Conservation (phyloP, 768 basidiomycete genomes). For the Tephrocybe sp. region DNA sequence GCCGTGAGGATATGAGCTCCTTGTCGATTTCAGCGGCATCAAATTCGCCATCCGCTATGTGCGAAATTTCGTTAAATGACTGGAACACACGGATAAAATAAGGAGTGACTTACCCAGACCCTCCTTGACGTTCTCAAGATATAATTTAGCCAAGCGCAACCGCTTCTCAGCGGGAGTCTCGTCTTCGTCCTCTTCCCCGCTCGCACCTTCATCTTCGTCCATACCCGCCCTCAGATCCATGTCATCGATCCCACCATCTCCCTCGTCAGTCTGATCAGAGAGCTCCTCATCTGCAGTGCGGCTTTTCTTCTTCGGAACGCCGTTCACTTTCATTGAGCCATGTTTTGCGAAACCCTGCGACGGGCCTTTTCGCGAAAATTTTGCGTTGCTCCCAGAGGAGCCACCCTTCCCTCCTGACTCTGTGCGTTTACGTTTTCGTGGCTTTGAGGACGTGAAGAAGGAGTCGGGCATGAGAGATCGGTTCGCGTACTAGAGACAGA, state of each 20-base stretch:
- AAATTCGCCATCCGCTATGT: constrained; percentile 81
- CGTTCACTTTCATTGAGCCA: constrained; percentile 24
- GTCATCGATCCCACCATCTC: constrained; percentile 60
- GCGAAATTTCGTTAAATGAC: background rate
- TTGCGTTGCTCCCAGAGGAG: constrained; percentile 21
- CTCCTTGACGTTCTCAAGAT: constrained; percentile 83
- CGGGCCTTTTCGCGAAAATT: constrained; percentile 27
- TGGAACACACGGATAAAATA: background rate
- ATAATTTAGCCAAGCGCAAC: constrained; percentile 85
- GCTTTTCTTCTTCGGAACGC: constrained; percentile 28
- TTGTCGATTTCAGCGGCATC: constrained; percentile 96
- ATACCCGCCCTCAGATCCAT: constrained; percentile 62
- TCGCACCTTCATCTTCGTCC: constrained; percentile 52
- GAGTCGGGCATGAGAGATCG: constrained; percentile 69
- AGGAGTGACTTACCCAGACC: constrained; percentile 57
- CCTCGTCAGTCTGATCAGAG: constrained; percentile 60
- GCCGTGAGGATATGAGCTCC: constrained; percentile 85
- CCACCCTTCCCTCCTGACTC: constrained; percentile 28
- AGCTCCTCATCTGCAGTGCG: constrained; percentile 60
- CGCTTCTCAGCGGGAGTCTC: constrained; percentile 96
- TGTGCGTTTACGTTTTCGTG: constrained; percentile 62
- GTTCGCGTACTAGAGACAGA: background rate
- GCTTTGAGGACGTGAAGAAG: constrained; percentile 70
- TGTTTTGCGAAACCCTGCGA: constrained; percentile 20
- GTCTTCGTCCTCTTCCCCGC: constrained; percentile 81